Evolutionary conservation across 2,329 filamentous ascomycete genomes (phyloP).

Genomic region (Diaporthe aspalathi): DNA sequence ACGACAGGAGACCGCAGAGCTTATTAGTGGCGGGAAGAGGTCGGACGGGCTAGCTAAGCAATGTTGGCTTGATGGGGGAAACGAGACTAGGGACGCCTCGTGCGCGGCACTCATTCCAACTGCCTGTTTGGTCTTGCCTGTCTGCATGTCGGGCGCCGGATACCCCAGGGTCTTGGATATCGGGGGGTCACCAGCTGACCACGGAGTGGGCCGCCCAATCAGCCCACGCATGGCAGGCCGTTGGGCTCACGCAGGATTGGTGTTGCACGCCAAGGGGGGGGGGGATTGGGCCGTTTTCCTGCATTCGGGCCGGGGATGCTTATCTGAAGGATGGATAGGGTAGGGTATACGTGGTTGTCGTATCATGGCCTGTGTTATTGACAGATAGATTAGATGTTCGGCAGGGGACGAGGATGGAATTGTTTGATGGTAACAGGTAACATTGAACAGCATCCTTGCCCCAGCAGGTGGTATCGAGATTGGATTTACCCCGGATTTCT

Average conservation of each 20-base stretch:
- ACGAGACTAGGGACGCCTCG: not conserved
- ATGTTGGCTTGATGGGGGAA: not conserved
- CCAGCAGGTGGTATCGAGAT: conserved; percentile 18
- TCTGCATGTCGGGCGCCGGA: not conserved
- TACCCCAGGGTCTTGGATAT: not conserved
- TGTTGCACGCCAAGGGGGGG: conserved; percentile 11
- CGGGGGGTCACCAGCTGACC: not conserved
- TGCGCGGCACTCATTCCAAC: conserved; percentile 10
- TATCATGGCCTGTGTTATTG: not conserved
- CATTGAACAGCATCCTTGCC: too few relatives aligned
- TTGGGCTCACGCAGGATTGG: not conserved
- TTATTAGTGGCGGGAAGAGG: not conserved
- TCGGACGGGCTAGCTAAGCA: conserved; percentile 3
- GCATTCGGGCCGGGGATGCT: conserved; percentile 17
- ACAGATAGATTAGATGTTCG: not conserved
- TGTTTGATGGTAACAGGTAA: conserved; percentile 8
- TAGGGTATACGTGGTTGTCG: not conserved
- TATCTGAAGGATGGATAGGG: conserved; percentile 27
- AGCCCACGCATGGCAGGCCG: not conserved
- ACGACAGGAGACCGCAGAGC: not conserved
- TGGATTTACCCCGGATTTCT: conserved; percentile 27
- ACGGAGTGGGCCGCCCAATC: conserved; percentile 19
- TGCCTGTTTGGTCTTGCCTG: not conserved
- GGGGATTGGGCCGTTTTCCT: conserved; percentile 14
- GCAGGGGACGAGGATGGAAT: not conserved